Evolutionary conservation across 352 stramenopile genomes (phyloP).

Genomic region (Globisporangium sylvaticum): DNA sequence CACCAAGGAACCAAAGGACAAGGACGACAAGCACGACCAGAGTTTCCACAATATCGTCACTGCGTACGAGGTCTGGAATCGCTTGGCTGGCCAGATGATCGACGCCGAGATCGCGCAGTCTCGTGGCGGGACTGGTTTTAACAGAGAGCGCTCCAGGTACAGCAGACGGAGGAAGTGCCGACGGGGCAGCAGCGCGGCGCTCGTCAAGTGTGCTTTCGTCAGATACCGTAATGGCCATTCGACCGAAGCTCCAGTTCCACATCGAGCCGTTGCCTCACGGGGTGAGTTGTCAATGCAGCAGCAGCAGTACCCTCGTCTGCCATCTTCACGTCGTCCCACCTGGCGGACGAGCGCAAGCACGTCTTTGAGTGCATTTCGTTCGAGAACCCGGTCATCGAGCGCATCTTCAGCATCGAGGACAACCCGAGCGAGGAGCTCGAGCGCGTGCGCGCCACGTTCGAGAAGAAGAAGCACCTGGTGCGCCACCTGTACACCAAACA

Average conservation of each 20-base stretch:
- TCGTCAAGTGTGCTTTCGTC: not conserved
- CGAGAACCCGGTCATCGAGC: conserved; percentile 45
- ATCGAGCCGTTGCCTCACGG: conserved; percentile 38
- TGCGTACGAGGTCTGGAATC: conserved; percentile 41
- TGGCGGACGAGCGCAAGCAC: conserved; percentile 36
- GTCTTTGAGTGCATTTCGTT: conserved; percentile 61
- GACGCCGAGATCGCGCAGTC: conserved; percentile 35
- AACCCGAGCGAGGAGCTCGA: conserved; percentile 41
- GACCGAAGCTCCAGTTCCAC: conserved; percentile 39
- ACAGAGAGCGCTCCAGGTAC: not conserved
- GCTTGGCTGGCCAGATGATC: conserved; percentile 40
- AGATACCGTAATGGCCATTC: conserved; percentile 8
- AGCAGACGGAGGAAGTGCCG: not conserved
- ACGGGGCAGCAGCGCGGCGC: not conserved
- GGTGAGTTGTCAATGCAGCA: no score
- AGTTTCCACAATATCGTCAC: conserved; percentile 28
- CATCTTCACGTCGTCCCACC: conserved; percentile 4
- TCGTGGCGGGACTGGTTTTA: conserved; percentile 8
- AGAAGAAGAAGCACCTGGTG: conserved; percentile 52
- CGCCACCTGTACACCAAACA: conserved; percentile 54
- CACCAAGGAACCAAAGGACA: not conserved
- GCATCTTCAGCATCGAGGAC: conserved; percentile 58
- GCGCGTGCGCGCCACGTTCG: conserved; percentile 36
- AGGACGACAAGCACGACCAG: conserved; percentile 3
- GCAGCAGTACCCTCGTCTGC: not conserved